Evolutionary conservation across 2,329 filamentous ascomycete genomes (phyloP), one percentile per base, ranked within the genome.

Genomic region (Hortaea werneckii): DNA sequence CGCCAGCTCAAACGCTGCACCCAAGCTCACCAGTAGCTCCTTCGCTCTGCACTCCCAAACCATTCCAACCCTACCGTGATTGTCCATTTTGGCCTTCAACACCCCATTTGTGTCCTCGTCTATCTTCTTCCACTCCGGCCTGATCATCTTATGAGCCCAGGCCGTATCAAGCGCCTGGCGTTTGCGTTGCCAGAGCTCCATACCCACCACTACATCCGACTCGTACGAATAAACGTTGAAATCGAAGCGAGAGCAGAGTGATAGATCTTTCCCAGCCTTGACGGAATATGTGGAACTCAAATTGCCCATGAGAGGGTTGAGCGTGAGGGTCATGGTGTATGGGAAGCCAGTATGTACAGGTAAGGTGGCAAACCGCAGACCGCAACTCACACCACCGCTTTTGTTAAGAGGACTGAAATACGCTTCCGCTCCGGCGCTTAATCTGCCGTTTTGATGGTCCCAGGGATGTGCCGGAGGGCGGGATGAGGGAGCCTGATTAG

Each of bases 211-310:
- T 73, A 95, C 83, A 48, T 92, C 85, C 61, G 87, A 95, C 70
- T 98, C 92, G 70, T 95, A 98, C 63, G 87, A 95, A 68, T 95
- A 96, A 42, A 95, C 85, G 60, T 98, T 98, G 68, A 98, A 98
- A 61, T 94, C 88, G 68, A 96, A 90, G 42, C 85, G 81, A 20
- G 88, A 94, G 52, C 88, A 92, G 42, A 98, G 76, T 8, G 87
- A 85, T 55, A 94, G 79, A 58, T 87, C 80, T 30, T 78, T 78
- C 3, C 87, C 87, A 1, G 90, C 90, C 59, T 87, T 84, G 41
- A 96, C 86, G 0, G 92, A 86, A 64, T 98, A 98, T 11, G 82
- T 94, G 32, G 88, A 87, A 47, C 85, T 89, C 49, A 98, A 75
- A 60, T 87, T 94, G 12, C 92, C 92, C 79, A 95, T 95, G 41